Evolutionary conservation across 1,284 basidiomycete genomes (phyloP), one percentile per base, ranked within the genome.

Genomic region (Boletus hoseneyae): DNA sequence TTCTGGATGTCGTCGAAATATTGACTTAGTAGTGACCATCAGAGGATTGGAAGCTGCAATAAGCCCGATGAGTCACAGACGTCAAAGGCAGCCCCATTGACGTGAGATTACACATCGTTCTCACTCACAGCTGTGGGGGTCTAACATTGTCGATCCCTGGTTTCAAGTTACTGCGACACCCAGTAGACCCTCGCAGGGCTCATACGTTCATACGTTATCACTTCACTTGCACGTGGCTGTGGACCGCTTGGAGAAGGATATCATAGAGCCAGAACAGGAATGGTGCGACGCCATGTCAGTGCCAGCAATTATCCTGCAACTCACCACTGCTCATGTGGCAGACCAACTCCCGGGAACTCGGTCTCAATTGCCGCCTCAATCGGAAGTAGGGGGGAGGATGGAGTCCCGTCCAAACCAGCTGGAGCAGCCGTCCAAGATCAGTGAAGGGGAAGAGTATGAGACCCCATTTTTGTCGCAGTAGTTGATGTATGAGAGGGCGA

Each of bases 171-270:
- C 10, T 30, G 29, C 29, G 29, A 13, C 29, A 29, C 27, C 36
- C n/a, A n/a, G n/a, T 23, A 32, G 29, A 41, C 32, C 32, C 44
- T 43, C 42, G 35, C 36, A 41, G 49, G 46, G 36, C 33, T n/a
- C n/a, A n/a, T n/a, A n/a, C n/a, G n/a, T n/a, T 54, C 44, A 39
- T 65, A 61, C 60, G 58, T 65, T 50, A 65, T 65, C 56, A 55
- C 42, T 50, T 63, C 34, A 32, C 16, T 12, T 27, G 35, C 21
- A 34, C 33, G 33, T 34, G 33, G 9, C 33, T 16, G 29, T 30
- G 29, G 29, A 30, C 10, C 29, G 29, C 29, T 30, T 30, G 29
- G 29, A 10, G 12, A 29, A 29, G 27, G 27, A 29, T 11, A 29
- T 29, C 21, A 21, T 21, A 21, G 27, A 7, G 29, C 29, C 29